phyloP scores from a whole-genome alignment of 2,329 filamentous ascomycete species.

The Ceratocystis cacaofunesta region DNA sequence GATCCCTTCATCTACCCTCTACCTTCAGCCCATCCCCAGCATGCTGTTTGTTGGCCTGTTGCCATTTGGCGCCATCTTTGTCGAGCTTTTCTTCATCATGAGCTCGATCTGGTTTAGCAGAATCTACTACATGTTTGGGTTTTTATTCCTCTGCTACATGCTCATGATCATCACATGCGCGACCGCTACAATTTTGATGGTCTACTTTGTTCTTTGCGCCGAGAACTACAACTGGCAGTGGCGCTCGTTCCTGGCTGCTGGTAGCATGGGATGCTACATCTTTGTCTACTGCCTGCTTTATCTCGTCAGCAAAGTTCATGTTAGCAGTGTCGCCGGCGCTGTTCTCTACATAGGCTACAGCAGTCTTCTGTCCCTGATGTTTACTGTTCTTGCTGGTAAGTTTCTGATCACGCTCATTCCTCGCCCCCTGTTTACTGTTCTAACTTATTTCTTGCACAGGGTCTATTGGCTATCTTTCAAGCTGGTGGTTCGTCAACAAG shows the following conservation, averaged over 20 bases:
- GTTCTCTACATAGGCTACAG: constrained; percentile 93
- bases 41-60: constrained; percentile 85
- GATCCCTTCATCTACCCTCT: constrained; percentile 71
- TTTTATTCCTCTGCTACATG: constrained; percentile 93
- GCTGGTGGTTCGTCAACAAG: constrained; percentile 83
- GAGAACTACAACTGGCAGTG: constrained; percentile 99
- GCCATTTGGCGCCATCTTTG: constrained; percentile 92
- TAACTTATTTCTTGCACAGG: constrained; percentile 36
- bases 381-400: constrained; percentile 88
- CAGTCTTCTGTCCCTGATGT: constrained; percentile 71
- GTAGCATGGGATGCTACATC: constrained; percentile 80
- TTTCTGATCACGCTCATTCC: constrained; percentile 17
- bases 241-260: constrained; percentile 83
- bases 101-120: constrained; percentile 96
- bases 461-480: constrained; percentile 87
- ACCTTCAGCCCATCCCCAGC: constrained; percentile 73
- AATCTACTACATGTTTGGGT: constrained; percentile 99
- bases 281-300: constrained; percentile 86
- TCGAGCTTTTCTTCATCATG: constrained; percentile 99
- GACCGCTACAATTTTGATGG: constrained; percentile 80
- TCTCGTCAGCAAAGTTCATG: constrained; percentile 74
- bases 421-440: background rate
- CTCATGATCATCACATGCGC: constrained; percentile 94
- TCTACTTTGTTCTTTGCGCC: constrained; percentile 88
- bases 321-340: constrained; percentile 70